Evolutionary conservation across 257 asterid genomes (phyloP).

Genomic region (Solanum clarkiae): DNA sequence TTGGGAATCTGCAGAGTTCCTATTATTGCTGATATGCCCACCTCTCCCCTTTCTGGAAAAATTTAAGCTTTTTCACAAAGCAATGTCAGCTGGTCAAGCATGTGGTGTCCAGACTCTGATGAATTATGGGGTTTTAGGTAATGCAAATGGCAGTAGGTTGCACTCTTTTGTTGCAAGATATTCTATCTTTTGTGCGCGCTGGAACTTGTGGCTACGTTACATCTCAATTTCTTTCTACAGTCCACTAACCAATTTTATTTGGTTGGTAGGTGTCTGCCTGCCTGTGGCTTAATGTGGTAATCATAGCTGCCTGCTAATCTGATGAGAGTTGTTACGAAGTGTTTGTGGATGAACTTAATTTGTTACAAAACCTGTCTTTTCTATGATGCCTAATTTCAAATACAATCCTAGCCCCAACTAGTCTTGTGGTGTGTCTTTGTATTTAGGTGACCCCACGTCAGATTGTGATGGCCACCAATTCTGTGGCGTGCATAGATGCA

Average conservation of each 20-base stretch:
- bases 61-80: not conserved
- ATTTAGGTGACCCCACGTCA: not conserved
- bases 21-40: not conserved
- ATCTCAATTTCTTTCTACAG: not conserved
- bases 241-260: not conserved
- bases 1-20: not conserved
- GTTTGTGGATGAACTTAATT: not conserved
- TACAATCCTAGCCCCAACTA: not conserved
- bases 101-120: not conserved
- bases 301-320: not conserved
- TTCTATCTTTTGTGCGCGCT: not conserved
- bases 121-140: not conserved
- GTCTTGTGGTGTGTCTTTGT: not conserved
- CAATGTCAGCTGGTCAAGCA: not conserved
- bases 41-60: not conserved
- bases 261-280: not conserved
- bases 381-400: not conserved
- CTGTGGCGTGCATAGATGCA: not conserved
- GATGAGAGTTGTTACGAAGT: not conserved
- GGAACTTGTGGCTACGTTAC: not conserved
- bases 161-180: not conserved
- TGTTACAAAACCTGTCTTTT: not conserved
- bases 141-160: not conserved
- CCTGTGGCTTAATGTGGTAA: not conserved
- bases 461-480: not conserved